Conservation (phyloP, 2,329 filamentous ascomycete genomes). For the Exophiala mesophila region DNA sequence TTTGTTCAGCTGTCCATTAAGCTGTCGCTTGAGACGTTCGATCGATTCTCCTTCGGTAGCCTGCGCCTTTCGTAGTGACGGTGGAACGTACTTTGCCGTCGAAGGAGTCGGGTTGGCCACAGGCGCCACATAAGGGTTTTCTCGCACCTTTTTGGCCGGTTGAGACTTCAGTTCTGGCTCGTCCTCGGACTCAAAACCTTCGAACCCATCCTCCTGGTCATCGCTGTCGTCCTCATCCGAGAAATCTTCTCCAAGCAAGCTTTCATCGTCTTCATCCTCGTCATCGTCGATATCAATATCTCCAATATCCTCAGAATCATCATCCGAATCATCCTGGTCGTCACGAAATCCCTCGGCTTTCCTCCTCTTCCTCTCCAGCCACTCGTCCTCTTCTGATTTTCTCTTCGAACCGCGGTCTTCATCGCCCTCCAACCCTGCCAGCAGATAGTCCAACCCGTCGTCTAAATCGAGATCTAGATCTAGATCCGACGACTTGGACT, state of each 20-base stretch:
- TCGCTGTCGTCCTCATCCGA: not conserved
- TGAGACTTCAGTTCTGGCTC: constrained; percentile 32
- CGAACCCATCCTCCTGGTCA: constrained; percentile 26
- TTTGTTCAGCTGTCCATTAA: constrained; percentile 86
- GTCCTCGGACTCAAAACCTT: constrained; percentile 40
- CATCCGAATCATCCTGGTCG: constrained; percentile 25
- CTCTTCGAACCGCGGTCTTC: constrained; percentile 47
- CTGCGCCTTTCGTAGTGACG: constrained; percentile 65
- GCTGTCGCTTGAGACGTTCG: constrained; percentile 67
- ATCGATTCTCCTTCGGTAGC: constrained; percentile 63
- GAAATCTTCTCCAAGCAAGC: constrained; percentile 5
- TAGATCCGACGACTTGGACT: constrained; percentile 62
- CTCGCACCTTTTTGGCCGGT: constrained; percentile 51
- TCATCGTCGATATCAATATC: constrained; percentile 34
- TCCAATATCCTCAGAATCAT: constrained; percentile 25
- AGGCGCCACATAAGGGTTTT: constrained; percentile 88
- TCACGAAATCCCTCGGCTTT: constrained; percentile 29
- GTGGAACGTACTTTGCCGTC: constrained; percentile 77
- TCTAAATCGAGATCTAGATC: constrained; percentile 84
- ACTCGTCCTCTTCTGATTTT: constrained; percentile 60
- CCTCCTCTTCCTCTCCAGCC: constrained; percentile 42
- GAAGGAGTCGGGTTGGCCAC: constrained; percentile 35
- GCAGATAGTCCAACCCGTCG: constrained; percentile 58
- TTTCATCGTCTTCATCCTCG: constrained; percentile 15
- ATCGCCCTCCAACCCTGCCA: constrained; percentile 57